Evolutionary conservation across 116 monocot species (phyloP).

Genomic region (Dioscorea cayenensis): DNA sequence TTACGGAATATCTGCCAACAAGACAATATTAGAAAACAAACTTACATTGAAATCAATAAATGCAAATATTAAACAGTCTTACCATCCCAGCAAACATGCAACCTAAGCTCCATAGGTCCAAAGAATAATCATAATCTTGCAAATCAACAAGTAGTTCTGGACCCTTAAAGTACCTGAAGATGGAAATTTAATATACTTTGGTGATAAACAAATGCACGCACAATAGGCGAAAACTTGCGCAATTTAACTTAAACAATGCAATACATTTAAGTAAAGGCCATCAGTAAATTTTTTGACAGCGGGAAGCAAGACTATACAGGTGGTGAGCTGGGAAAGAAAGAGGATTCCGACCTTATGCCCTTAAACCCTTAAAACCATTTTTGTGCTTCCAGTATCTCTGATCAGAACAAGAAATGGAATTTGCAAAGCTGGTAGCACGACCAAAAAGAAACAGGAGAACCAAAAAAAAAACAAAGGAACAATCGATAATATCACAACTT

Average conservation of each 20-base stretch:
- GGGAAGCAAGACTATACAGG: too few species aligned
- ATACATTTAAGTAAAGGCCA: background rate
- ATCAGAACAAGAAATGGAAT: too few species aligned
- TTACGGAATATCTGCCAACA: slow-evolving; percentile 69
- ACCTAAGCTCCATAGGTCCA: slow-evolving; percentile 96
- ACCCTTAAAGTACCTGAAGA: slow-evolving; percentile 78
- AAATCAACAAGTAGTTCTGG: slow-evolving; percentile 93
- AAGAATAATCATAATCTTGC: slow-evolving; percentile 97
- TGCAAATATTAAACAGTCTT: slow-evolving; percentile 5
- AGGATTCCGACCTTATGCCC: too few species aligned
- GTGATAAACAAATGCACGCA: background rate
- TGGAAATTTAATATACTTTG: background rate
- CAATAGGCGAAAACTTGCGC: background rate
- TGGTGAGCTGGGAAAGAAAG: too few species aligned
- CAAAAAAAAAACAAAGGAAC: too few species aligned
- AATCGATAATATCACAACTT: too few species aligned
- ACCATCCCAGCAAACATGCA: slow-evolving; percentile 99
- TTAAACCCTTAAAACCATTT: too few species aligned
- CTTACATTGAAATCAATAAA: background rate
- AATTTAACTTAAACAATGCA: background rate
- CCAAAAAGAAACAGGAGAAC: too few species aligned
- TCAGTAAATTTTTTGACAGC: too few species aligned
- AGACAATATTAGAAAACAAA: background rate
- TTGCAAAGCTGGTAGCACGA: too few species aligned
- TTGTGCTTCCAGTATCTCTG: too few species aligned